Evolutionary conservation across 768 basidiomycete genomes (phyloP).

Genomic region (Serendipita sp.): DNA sequence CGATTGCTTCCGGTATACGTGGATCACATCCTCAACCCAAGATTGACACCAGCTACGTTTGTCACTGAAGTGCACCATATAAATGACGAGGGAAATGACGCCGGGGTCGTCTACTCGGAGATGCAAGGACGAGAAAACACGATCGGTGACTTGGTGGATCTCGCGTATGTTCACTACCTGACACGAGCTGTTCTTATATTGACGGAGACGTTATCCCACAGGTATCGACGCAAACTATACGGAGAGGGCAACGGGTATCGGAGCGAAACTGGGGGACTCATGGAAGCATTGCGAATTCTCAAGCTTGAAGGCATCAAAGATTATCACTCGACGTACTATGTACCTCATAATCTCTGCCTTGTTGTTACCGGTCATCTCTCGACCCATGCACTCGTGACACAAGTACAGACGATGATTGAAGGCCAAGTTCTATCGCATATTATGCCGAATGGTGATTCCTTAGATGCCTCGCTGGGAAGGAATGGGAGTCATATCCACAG

Average conservation of each 20-base stretch:
- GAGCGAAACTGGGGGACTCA: slow-evolving; percentile 91
- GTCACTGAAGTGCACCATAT: slow-evolving; percentile 80
- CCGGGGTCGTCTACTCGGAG: slow-evolving; percentile 92
- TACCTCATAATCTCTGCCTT: slow-evolving; percentile 85
- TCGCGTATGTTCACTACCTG: slow-evolving; percentile 35
- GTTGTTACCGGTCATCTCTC: slow-evolving; percentile 79
- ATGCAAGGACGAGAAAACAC: slow-evolving; percentile 97
- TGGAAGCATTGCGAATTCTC: slow-evolving; percentile 75
- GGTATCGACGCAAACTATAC: slow-evolving; percentile 66
- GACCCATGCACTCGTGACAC: slow-evolving; percentile 56
- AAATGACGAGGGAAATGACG: slow-evolving; percentile 74
- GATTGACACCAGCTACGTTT: slow-evolving; percentile 72
- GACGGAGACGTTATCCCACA: slow-evolving; percentile 17
- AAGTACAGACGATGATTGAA: slow-evolving; percentile 70
- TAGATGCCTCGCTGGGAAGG: background rate
- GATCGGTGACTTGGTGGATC: slow-evolving; percentile 74
- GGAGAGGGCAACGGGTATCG: slow-evolving; percentile 74
- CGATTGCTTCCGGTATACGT: slow-evolving; percentile 81
- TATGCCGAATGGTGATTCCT: slow-evolving; percentile 37
- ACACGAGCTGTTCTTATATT: slow-evolving; percentile 7
- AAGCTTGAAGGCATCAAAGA: slow-evolving; percentile 56
- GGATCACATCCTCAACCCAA: slow-evolving; percentile 94
- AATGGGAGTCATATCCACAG: slow-evolving; percentile 16
- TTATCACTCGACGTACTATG: slow-evolving; percentile 80
- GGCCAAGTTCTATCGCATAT: slow-evolving; percentile 53